A percentile compares a stretch with the other conserved stretches of the same genome.
phyloP scores from a whole-genome alignment of 371 early-diverging fungal genomes.

The Mucor velutinosus region DNA sequence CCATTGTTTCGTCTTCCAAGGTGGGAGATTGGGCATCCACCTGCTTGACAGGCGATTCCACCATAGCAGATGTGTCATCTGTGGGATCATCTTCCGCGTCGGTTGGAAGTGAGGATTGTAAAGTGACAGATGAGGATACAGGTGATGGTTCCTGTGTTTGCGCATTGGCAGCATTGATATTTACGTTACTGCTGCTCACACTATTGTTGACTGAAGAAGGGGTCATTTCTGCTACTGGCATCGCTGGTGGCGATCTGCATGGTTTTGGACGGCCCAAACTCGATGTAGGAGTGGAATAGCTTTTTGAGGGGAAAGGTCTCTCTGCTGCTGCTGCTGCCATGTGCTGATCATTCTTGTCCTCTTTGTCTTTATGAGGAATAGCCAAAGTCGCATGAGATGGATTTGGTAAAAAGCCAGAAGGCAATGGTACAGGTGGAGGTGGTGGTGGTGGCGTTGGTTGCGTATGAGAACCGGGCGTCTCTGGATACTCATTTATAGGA shows the following conservation, averaged over 20 bases:
- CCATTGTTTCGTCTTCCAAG: not conserved
- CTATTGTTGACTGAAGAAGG: not conserved
- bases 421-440: constrained; percentile 3
- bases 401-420: constrained; percentile 8
- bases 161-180: not conserved
- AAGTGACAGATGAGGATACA: constrained; percentile 2
- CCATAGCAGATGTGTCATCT: not conserved
- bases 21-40: not conserved
- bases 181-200: not conserved
- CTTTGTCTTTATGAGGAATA: not conserved
- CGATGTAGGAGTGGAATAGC: not conserved
- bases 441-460: not conserved
- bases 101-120: not conserved
- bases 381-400: constrained; percentile 6
- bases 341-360: not conserved
- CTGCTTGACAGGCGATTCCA: not conserved
- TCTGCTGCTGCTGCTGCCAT: not conserved
- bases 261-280: not conserved
- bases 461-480: not conserved
- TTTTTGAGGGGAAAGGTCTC: not conserved
- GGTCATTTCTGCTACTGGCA: not conserved
- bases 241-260: not conserved
- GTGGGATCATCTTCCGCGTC: not conserved
- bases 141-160: constrained; percentile 4
- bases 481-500: not conserved